Conservation (phyloP, 2,329 filamentous ascomycete genomes). For the Leptographium lundbergii region DNA sequence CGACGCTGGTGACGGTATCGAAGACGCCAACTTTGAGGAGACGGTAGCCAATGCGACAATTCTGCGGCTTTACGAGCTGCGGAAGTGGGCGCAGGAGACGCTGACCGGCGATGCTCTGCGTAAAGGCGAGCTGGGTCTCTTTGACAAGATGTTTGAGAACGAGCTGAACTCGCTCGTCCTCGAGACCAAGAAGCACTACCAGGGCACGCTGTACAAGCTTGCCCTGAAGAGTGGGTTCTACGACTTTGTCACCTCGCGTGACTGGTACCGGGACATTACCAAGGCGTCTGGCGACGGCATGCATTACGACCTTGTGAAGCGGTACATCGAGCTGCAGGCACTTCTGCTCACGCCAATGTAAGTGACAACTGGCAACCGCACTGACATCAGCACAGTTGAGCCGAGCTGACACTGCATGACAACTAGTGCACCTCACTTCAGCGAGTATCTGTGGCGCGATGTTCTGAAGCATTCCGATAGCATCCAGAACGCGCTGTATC, state of each 20-base stretch:
- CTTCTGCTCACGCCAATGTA: conserved; percentile 59
- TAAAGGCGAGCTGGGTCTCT: conserved; percentile 58
- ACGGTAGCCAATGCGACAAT: conserved; percentile 86
- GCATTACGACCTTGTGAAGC: conserved; percentile 66
- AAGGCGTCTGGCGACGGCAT: conserved; percentile 68
- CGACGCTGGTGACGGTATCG: conserved; percentile 86
- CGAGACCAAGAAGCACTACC: conserved; percentile 69
- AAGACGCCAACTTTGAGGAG: conserved; percentile 96
- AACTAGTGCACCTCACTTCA: conserved; percentile 65
- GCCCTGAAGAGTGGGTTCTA: conserved; percentile 81
- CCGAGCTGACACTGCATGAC: not conserved
- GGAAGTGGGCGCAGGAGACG: conserved; percentile 88
- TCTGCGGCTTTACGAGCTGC: conserved; percentile 62
- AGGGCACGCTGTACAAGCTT: conserved; percentile 68
- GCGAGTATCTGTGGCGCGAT: conserved; percentile 89
- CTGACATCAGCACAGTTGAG: not conserved
- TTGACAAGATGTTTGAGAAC: conserved; percentile 86
- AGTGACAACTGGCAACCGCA: not conserved
- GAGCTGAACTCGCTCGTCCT: conserved; percentile 77
- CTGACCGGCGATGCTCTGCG: conserved; percentile 32
- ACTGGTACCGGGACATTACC: conserved; percentile 80
- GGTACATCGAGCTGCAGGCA: conserved; percentile 66
- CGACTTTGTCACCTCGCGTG: conserved; percentile 59
- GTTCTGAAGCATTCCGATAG: conserved; percentile 45
- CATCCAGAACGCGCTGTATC: conserved; percentile 70